Evolutionary conservation across 2,329 filamentous ascomycete genomes (phyloP), one percentile per base, ranked within the genome.

Genomic region (Paecilomyces sp.): DNA sequence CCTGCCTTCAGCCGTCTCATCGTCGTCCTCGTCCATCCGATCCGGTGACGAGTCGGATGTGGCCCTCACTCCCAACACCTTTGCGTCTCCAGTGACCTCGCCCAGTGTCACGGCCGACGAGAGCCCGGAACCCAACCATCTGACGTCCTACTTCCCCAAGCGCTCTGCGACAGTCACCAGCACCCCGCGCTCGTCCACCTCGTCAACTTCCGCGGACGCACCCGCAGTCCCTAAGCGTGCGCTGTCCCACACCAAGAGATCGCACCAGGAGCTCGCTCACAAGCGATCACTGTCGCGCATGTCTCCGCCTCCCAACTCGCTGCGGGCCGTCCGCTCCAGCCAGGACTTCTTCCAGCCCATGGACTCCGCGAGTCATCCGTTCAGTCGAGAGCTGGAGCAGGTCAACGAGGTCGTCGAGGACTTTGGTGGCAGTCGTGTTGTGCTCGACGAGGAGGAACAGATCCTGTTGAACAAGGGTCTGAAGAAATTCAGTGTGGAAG

Each of bases 341-440:
- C 68, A 72, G 36, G 76, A 78, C n/a, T 68, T 74, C 52, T 76
- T 76, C 64, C 66, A 70, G 28, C 62, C 66, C 18, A 65, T 67
- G 71, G 58, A 72, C 60, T 70, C 70, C 9, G 74, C 79, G 30
- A 67, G 76, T 54, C 85, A 94, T 72, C 93, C 93, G 0, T 97
- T 97, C 68, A 91, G 91, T 57, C 87, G 88, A 56, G 94, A 99
- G 76, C 80, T 97, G 57, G 91, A 91, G 59, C 89, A 97, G 76
- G 90, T 97, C 25, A 91, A 92, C 57, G 94, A 97, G 76, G 84
- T 97, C 15, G 93, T 89, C 0, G 94, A 97, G 76, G 92, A 97
- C 75, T 93, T 91, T 66, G 86, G 86, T 51, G 81, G 86, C 31
- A 82, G 83, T 18, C 71, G 82, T 63, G 72, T 83, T n/a, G 79